Evolutionary conservation across 192 early-diverging fungal genomes (phyloP).

Genomic region (Coemansia sp.): DNA sequence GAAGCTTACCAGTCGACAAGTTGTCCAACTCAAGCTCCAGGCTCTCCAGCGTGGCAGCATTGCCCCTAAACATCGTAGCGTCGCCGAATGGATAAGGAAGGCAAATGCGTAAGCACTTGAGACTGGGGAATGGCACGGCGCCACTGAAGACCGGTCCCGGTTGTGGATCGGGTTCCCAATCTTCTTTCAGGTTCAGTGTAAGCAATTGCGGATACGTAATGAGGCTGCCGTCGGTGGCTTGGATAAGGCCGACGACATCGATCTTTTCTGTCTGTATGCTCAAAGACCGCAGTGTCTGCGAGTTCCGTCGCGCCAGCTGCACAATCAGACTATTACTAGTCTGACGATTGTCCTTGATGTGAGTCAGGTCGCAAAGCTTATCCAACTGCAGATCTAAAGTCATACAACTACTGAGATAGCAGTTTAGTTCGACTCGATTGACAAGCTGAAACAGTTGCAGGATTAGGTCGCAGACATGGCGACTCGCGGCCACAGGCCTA

Average conservation of each 20-base stretch:
- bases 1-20: background rate
- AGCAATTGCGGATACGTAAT: background rate
- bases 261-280: background rate
- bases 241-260: background rate
- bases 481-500: no score
- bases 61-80: background rate
- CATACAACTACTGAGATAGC: background rate
- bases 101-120: background rate
- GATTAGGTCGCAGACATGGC: background rate
- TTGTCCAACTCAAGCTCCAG: background rate
- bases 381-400: background rate
- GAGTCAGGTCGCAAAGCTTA: background rate
- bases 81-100: background rate
- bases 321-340: background rate
- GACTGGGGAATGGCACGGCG: background rate
- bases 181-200: background rate
- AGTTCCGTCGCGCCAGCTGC: background rate
- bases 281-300: background rate
- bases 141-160: background rate
- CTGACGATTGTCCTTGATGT: background rate
- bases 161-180: no score
- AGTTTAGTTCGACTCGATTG: background rate
- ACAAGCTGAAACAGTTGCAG: background rate
- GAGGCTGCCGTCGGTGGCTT: background rate
- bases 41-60: background rate